These are phyloP conservation scores for Pestalotiopsis sp. DNA, from an alignment of 2,329 filamentous ascomycete species.

Conservation along the genomic window DNA sequence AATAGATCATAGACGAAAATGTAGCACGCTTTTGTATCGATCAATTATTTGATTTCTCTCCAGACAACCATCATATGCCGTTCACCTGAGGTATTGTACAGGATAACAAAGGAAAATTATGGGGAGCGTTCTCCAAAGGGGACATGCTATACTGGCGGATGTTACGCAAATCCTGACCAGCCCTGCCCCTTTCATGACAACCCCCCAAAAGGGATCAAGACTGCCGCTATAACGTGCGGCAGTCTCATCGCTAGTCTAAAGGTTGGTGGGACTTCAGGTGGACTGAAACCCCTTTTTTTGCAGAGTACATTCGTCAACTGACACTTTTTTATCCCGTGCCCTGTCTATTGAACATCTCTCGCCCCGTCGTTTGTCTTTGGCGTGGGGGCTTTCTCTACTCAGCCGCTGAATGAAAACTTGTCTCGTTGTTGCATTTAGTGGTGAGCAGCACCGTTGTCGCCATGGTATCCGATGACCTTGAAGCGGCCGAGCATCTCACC, in stretches of 20 bases:
- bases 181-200: neutral
- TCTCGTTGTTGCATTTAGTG: slow-evolving; percentile 45
- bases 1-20: too few relatives aligned
- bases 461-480: slow-evolving; percentile 93
- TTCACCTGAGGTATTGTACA: slow-evolving; percentile 15
- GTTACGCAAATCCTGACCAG: neutral
- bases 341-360: neutral
- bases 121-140: slow-evolving; percentile 4
- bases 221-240: neutral
- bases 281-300: neutral
- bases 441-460: slow-evolving; percentile 63
- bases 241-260: slow-evolving; percentile 1
- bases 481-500: slow-evolving; percentile 95
- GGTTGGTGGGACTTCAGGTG: neutral
- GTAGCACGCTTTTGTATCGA: neutral
- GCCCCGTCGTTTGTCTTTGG: neutral
- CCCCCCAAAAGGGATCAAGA: neutral
- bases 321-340: neutral
- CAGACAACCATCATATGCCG: slow-evolving; percentile 6
- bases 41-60: slow-evolving; percentile 14
- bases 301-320: neutral
- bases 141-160: slow-evolving; percentile 7
- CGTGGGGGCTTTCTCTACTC: neutral
- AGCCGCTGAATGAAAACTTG: neutral
- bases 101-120: slow-evolving; percentile 16